Evolutionary conservation across 768 basidiomycete species (phyloP).

Genomic region (Suillus lakei): DNA sequence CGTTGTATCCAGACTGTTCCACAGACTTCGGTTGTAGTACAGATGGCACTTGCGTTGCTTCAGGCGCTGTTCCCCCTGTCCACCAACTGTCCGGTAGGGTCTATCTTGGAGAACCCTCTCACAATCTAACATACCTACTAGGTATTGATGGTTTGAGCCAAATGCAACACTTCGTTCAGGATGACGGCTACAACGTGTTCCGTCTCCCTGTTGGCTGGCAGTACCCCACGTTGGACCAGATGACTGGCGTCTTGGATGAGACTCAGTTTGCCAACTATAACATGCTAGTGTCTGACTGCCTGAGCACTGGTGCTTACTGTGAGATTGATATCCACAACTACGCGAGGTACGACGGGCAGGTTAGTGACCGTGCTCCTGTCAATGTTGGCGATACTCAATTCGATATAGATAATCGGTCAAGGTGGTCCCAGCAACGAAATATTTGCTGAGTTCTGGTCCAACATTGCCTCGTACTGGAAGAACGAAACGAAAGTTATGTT

Average conservation of each 20-base stretch:
- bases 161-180: slow-evolving; percentile 61
- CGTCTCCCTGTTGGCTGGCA: slow-evolving; percentile 69
- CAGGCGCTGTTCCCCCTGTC: slow-evolving; percentile 49
- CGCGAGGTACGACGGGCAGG: slow-evolving; percentile 56
- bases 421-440: slow-evolving; percentile 60
- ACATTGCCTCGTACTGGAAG: slow-evolving; percentile 55
- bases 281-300: slow-evolving; percentile 44
- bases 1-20: background rate
- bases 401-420: slow-evolving; percentile 58
- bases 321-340: slow-evolving; percentile 68
- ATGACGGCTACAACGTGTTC: slow-evolving; percentile 61
- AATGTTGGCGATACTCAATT: background rate
- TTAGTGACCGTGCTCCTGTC: slow-evolving; percentile 17
- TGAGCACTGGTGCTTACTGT: slow-evolving; percentile 54
- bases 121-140: slow-evolving; percentile 2
- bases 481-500: slow-evolving; percentile 47
- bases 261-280: slow-evolving; percentile 55
- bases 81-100: slow-evolving; percentile 45
- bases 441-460: slow-evolving; percentile 57
- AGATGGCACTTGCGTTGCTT: slow-evolving; percentile 47
- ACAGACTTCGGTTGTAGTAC: slow-evolving; percentile 52
- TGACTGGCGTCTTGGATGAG: slow-evolving; percentile 45
- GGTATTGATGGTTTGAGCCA: slow-evolving; percentile 43
- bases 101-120: background rate
- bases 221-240: slow-evolving; percentile 45